These are phyloP conservation scores for Penicillium manginii DNA, from an alignment of 495 filamentous ascomycete species.

Conservation along the genomic window DNA sequence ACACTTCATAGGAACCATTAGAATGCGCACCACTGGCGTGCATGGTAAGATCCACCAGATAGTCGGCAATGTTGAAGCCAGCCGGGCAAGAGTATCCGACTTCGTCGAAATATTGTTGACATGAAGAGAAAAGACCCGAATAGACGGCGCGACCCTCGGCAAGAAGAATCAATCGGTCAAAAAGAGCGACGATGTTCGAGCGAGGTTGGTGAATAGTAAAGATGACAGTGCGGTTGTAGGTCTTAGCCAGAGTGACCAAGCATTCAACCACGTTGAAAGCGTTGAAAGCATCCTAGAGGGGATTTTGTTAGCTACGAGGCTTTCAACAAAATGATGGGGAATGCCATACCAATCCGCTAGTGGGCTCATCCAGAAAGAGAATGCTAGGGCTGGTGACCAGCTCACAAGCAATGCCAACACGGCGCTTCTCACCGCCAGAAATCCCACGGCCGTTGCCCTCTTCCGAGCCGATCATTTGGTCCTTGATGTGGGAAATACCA, in stretches of 20 bases:
- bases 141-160: slow-evolving; percentile 91
- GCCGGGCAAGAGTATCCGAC: slow-evolving; percentile 91
- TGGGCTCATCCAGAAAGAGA: slow-evolving; percentile 95
- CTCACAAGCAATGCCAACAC: slow-evolving; percentile 97
- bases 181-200: slow-evolving; percentile 99
- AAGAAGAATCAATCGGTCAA: slow-evolving; percentile 88
- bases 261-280: slow-evolving; percentile 98
- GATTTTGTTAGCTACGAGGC: slow-evolving; percentile 6
- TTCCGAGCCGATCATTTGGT: slow-evolving; percentile 96
- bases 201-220: slow-evolving; percentile 99
- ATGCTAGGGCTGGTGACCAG: slow-evolving; percentile 97
- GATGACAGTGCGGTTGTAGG: slow-evolving; percentile 92
- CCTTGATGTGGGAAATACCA: slow-evolving; percentile 87
- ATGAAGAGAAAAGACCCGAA: slow-evolving; percentile 85
- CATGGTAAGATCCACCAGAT: slow-evolving; percentile 96
- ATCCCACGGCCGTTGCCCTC: slow-evolving; percentile 94
- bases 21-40: slow-evolving; percentile 70
- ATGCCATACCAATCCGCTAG: slow-evolving; percentile 71
- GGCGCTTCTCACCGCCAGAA: slow-evolving; percentile 93
- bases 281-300: slow-evolving; percentile 76
- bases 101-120: slow-evolving; percentile 89
- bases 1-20: slow-evolving; percentile 45
- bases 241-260: slow-evolving; percentile 91
- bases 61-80: slow-evolving; percentile 98
- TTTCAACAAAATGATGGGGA: not conserved